Conservation (phyloP, 331 rosid genomes). For the Rhamnella rubrinervis region DNA sequence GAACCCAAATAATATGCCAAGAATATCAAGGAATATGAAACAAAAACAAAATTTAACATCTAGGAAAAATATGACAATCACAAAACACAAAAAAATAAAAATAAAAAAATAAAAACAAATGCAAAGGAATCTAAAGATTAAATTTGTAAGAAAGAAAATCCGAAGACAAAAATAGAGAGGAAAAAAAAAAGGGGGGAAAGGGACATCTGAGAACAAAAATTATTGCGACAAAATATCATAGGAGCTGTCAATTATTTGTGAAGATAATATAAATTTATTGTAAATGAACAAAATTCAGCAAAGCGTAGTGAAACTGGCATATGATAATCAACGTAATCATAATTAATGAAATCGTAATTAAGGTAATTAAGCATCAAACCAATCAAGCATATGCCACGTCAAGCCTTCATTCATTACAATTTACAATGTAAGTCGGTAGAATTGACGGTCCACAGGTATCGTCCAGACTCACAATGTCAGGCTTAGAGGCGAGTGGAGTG, state of each 20-base stretch:
- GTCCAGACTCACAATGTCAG: too few relatives aligned
- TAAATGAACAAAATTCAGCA: too few relatives aligned
- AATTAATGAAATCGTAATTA: too few relatives aligned
- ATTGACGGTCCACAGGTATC: too few relatives aligned
- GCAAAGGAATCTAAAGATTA: constrained; percentile 14
- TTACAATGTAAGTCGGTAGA: too few relatives aligned
- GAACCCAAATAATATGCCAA: background rate
- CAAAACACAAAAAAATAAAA: background rate
- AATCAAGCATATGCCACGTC: too few relatives aligned
- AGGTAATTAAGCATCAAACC: too few relatives aligned
- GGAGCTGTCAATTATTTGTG: constrained; percentile 9
- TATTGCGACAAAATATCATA: constrained; percentile 7
- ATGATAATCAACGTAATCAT: too few relatives aligned
- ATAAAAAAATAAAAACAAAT: background rate
- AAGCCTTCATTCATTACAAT: too few relatives aligned
- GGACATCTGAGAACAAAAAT: constrained; percentile 20
- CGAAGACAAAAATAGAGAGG: background rate
- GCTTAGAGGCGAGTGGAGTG: too few relatives aligned
- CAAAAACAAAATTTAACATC: background rate
- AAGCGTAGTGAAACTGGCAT: too few relatives aligned
- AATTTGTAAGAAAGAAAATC: background rate
- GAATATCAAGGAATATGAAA: background rate
- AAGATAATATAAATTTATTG: too few relatives aligned
- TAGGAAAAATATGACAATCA: background rate
- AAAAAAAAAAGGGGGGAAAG: constrained; percentile 5